Conservation (phyloP, 2,329 filamentous ascomycete species). For the Pezicula rhizophila region DNA sequence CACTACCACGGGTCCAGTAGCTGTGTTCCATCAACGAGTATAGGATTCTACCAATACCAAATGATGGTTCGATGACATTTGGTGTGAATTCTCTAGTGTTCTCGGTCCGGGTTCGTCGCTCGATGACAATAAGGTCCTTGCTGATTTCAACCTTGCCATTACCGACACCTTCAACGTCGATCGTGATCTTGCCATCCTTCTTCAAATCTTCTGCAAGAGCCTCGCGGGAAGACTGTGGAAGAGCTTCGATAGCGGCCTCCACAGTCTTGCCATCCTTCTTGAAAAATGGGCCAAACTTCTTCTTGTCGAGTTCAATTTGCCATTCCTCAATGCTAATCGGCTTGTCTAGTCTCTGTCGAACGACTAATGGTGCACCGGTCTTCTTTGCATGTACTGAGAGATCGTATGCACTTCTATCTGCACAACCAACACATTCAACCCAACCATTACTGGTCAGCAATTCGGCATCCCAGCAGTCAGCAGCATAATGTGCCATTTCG, state of each 20-base stretch:
- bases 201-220: slow-evolving; percentile 69
- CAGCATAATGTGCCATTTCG: slow-evolving; percentile 89
- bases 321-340: slow-evolving; percentile 81
- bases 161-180: slow-evolving; percentile 63
- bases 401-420: slow-evolving; percentile 92
- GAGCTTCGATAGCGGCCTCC: slow-evolving; percentile 65
- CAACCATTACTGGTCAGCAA: slow-evolving; percentile 87
- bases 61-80: slow-evolving; percentile 95
- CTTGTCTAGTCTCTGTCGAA: slow-evolving; percentile 73
- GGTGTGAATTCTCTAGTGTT: slow-evolving; percentile 87
- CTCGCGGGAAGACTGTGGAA: slow-evolving; percentile 73
- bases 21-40: slow-evolving; percentile 91
- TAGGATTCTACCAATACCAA: slow-evolving; percentile 91
- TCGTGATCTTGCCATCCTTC: slow-evolving; percentile 65
- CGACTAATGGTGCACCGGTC: slow-evolving; percentile 79
- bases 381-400: slow-evolving; percentile 87
- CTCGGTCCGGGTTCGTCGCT: slow-evolving; percentile 76
- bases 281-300: slow-evolving; percentile 91
- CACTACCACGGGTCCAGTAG: slow-evolving; percentile 77
- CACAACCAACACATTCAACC: slow-evolving; percentile 97
- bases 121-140: slow-evolving; percentile 75
- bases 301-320: slow-evolving; percentile 83
- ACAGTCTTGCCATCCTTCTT: slow-evolving; percentile 90
- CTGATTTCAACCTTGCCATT: slow-evolving; percentile 73
- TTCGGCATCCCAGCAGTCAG: slow-evolving; percentile 97